Evolutionary conservation across 371 early-diverging fungal genomes (phyloP).

Genomic region (Vairimorpha necatrix): DNA sequence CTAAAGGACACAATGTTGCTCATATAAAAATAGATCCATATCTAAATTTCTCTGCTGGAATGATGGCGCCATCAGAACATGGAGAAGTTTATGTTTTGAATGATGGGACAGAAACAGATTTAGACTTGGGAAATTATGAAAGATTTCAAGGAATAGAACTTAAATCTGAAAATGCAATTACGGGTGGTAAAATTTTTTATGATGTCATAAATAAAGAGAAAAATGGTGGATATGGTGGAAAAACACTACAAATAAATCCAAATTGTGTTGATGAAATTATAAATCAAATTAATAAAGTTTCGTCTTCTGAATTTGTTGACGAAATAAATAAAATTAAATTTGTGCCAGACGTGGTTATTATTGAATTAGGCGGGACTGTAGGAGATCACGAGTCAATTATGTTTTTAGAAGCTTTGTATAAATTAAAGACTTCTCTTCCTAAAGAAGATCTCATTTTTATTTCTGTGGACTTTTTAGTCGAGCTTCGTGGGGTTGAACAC

Average conservation of each 20-base stretch:
- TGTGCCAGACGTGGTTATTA: constrained; percentile 85
- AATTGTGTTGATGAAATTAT: constrained; percentile 92
- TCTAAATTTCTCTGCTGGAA: constrained; percentile 95
- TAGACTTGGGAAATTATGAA: constrained; percentile 98
- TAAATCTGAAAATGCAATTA: constrained; percentile 89
- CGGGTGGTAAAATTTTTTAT: constrained; percentile 92
- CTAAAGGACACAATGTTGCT: constrained; percentile 82
- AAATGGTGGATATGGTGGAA: constrained; percentile 88
- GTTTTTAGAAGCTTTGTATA: constrained; percentile 94
- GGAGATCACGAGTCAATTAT: constrained; percentile 96
- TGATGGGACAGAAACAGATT: constrained; percentile 97
- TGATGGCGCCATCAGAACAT: constrained; percentile 89
- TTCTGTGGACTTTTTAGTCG: constrained; percentile 89
- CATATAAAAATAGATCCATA: constrained; percentile 99
- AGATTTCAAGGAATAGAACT: constrained; percentile 85
- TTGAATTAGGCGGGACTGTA: constrained; percentile 96
- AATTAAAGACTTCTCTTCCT: constrained; percentile 94
- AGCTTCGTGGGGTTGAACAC: constrained; percentile 89
- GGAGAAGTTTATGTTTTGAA: constrained; percentile 94
- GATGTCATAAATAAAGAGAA: constrained; percentile 85
- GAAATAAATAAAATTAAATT: constrained; percentile 67
- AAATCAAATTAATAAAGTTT: constrained; percentile 86
- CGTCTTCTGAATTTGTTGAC: constrained; percentile 70
- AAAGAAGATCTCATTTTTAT: constrained; percentile 87
- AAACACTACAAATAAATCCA: constrained; percentile 95